Percentiles rank a stretch among this genome's conserved stretches.
Conservation (phyloP, 2,329 filamentous ascomycete species). For the Setomelanomma holmii region DNA sequence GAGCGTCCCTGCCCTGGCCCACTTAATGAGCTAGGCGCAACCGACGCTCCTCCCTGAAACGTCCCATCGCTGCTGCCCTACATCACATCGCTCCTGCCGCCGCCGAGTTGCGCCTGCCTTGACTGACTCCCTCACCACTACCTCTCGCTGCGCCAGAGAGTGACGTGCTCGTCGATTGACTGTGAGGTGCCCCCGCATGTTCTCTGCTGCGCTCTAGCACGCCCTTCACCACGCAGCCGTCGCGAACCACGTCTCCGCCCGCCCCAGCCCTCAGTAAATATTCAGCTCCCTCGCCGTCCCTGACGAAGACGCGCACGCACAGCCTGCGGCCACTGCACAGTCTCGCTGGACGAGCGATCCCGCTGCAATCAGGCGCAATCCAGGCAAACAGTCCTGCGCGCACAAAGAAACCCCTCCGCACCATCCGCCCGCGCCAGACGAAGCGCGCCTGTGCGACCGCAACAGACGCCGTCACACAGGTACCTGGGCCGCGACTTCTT, state of each 20-base stretch:
- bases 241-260: background rate
- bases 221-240: constrained; percentile 3
- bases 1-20: background rate
- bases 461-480: constrained; percentile 14
- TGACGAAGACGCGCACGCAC: constrained; percentile 4
- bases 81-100: background rate
- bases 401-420: constrained; percentile 31
- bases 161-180: background rate
- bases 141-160: background rate
- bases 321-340: constrained; percentile 7
- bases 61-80: constrained; percentile 2
- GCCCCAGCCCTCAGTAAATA: constrained; percentile 7
- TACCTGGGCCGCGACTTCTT: constrained; percentile 34
- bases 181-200: background rate
- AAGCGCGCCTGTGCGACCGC: constrained; percentile 14
- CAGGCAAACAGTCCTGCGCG: constrained; percentile 16
- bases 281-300: constrained; percentile 6
- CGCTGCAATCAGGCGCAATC: constrained; percentile 25
- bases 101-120: background rate
- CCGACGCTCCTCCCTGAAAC: constrained; percentile 5
- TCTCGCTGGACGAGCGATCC: constrained; percentile 35
- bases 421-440: constrained; percentile 17
- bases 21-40: constrained; percentile 5
- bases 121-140: constrained; percentile 1
- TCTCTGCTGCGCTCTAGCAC: constrained; percentile 1